phyloP scores from a whole-genome alignment of 352 stramenopile genomes.

The Phytophthora pisi region DNA sequence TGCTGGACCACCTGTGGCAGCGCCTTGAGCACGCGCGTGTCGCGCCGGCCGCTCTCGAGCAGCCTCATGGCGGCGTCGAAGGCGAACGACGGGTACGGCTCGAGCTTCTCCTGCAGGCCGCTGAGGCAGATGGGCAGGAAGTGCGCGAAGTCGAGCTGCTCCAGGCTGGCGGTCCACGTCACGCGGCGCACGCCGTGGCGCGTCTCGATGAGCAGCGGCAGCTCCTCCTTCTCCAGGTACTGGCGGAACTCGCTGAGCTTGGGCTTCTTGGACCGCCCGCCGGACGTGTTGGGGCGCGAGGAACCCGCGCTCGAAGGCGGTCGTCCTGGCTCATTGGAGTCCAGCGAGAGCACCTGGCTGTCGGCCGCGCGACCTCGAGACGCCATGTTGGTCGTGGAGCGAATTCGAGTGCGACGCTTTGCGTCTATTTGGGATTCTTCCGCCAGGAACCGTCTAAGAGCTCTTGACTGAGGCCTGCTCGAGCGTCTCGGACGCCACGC shows the following conservation, averaged over 20 bases:
- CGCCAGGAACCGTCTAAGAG: too few relatives aligned
- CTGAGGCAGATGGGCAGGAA: conserved; percentile 77
- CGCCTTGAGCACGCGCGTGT: conserved; percentile 57
- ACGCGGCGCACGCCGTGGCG: conserved; percentile 50
- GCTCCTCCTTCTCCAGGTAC: conserved; percentile 69
- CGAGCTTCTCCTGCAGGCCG: conserved; percentile 74
- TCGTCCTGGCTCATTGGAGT: conserved; percentile 25
- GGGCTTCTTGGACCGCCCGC: conserved; percentile 53
- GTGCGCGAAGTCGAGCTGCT: conserved; percentile 64
- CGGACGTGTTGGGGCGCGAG: conserved; percentile 50
- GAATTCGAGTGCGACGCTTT: conserved; percentile 4
- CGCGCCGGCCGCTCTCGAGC: conserved; percentile 53
- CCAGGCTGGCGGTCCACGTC: conserved; percentile 62
- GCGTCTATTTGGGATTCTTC: neutral
- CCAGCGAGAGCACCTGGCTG: conserved; percentile 63
- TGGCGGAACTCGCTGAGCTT: conserved; percentile 79
- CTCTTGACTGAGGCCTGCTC: too few relatives aligned
- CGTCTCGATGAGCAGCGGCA: conserved; percentile 64
- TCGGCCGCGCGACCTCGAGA: conserved; percentile 28
- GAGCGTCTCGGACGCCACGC: too few relatives aligned
- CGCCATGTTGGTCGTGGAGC: conserved; percentile 13
- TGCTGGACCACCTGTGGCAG: conserved; percentile 64
- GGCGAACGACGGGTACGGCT: conserved; percentile 74
- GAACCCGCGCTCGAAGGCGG: conserved; percentile 13
- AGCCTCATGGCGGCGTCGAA: conserved; percentile 72